Conservation (phyloP, 2,329 filamentous ascomycete species). For the Elsinoe ampelina region DNA sequence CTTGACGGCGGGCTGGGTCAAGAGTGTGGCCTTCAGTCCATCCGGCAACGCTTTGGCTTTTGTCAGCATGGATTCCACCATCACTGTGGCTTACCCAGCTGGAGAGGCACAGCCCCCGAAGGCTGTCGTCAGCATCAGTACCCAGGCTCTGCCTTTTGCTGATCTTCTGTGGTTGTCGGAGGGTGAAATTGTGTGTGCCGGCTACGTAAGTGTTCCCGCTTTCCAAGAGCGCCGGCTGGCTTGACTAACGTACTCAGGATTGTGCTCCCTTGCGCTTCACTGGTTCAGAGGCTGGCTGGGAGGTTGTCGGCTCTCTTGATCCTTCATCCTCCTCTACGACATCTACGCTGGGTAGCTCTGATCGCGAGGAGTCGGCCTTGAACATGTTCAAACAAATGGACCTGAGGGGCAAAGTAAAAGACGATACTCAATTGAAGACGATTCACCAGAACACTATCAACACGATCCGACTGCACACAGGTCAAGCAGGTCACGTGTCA, state of each 20-base stretch:
- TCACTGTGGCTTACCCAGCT: slow-evolving; percentile 91
- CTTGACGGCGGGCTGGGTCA: slow-evolving; percentile 93
- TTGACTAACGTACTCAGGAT: slow-evolving; percentile 34
- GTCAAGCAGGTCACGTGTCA: slow-evolving; percentile 46
- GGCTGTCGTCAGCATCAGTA: slow-evolving; percentile 83
- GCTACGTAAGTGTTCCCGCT: slow-evolving; percentile 52
- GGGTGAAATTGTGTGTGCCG: slow-evolving; percentile 87
- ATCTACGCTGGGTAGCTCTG: slow-evolving; percentile 32
- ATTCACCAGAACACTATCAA: slow-evolving; percentile 95
- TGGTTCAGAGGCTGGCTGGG: slow-evolving; percentile 72
- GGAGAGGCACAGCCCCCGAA: slow-evolving; percentile 82
- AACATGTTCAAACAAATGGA: slow-evolving; percentile 99
- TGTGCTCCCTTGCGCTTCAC: slow-evolving; percentile 83
- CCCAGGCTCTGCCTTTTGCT: slow-evolving; percentile 84
- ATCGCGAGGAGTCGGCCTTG: slow-evolving; percentile 80
- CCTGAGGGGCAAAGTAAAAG: slow-evolving; percentile 81
- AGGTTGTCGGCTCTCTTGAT: slow-evolving; percentile 72
- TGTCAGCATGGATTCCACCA: slow-evolving; percentile 87
- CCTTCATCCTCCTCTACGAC: slow-evolving; percentile 35
- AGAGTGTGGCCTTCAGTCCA: slow-evolving; percentile 86
- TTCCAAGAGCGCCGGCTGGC: background rate
- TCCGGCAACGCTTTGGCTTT: slow-evolving; percentile 90
- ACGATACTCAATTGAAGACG: slow-evolving; percentile 90
- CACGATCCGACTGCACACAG: slow-evolving; percentile 66
- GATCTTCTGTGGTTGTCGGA: slow-evolving; percentile 88